A percentile compares a stretch with the other conserved stretches of the same genome.
phyloP scores from a whole-genome alignment of 2,329 filamentous ascomycete genomes.

The Scedosporium dehoogii region DNA sequence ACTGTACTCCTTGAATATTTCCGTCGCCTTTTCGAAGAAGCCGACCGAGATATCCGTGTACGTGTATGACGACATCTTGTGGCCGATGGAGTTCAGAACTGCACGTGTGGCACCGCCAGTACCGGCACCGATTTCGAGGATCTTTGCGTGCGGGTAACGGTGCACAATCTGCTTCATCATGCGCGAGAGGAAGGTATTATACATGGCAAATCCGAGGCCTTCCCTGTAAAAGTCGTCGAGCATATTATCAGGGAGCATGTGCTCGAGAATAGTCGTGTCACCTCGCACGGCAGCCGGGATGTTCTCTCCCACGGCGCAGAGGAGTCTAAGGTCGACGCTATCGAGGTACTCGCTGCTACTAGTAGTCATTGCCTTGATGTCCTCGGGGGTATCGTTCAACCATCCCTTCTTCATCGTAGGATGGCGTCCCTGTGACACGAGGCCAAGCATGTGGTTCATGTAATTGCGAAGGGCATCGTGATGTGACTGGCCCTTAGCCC shows the following conservation, averaged over 20 bases:
- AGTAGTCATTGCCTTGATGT: background rate
- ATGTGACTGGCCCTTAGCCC: slow-evolving; percentile 12
- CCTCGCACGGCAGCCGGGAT: slow-evolving; percentile 20
- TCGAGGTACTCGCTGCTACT: background rate
- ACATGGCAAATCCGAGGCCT: slow-evolving; percentile 3
- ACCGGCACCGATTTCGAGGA: background rate
- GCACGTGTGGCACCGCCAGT: background rate
- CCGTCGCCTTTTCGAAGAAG: slow-evolving; percentile 21
- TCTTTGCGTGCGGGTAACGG: background rate
- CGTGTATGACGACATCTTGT: slow-evolving; percentile 16
- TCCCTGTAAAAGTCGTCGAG: slow-evolving; percentile 18
- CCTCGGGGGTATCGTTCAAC: slow-evolving; percentile 2
- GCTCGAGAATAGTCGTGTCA: slow-evolving; percentile 20
- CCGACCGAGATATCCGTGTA: slow-evolving; percentile 29
- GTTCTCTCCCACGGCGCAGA: slow-evolving; percentile 17
- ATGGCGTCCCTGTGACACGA: slow-evolving; percentile 1
- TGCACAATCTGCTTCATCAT: background rate
- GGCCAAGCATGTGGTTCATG: slow-evolving; percentile 10
- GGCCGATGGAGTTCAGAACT: background rate
- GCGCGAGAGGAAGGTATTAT: background rate
- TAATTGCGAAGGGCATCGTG: slow-evolving; percentile 12
- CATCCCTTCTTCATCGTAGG: background rate
- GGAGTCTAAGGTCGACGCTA: slow-evolving; percentile 2
- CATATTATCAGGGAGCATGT: slow-evolving; percentile 19
- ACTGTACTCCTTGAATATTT: slow-evolving; percentile 6